Evolutionary conservation across 2,329 filamentous ascomycete genomes (phyloP).

Genomic region (Ophiostoma sp.): DNA sequence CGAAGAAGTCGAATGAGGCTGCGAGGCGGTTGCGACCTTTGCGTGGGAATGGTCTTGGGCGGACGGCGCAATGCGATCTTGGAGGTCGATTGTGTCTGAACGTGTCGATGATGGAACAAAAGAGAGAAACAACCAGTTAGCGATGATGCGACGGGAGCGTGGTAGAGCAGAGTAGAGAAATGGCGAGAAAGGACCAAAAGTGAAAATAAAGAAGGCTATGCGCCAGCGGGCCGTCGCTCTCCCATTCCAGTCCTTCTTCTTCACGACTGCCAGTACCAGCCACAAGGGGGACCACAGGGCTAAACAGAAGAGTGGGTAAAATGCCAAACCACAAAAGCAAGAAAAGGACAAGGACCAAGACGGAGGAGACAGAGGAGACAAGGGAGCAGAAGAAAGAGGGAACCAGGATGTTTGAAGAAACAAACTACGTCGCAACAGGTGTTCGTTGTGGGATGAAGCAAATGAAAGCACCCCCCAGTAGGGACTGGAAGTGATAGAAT

Average conservation of each 20-base stretch:
- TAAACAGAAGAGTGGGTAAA: constrained; percentile 22
- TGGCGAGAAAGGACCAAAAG: background rate
- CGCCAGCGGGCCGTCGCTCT: constrained; percentile 14
- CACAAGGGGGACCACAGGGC: constrained; percentile 21
- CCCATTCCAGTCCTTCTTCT: constrained; percentile 15
- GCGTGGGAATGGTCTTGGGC: constrained; percentile 71
- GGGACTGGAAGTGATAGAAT: constrained; percentile 12
- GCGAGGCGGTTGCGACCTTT: constrained; percentile 45
- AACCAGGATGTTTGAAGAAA: constrained; percentile 14
- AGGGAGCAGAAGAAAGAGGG: constrained; percentile 24
- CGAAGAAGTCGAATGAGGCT: constrained; percentile 35
- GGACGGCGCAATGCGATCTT: constrained; percentile 74
- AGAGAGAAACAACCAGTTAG: constrained; percentile 23
- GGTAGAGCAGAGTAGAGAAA: constrained; percentile 6
- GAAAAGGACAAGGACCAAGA: constrained; percentile 7
- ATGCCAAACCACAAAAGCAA: constrained; percentile 14
- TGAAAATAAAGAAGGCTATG: constrained; percentile 15
- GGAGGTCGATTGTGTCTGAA: constrained; percentile 88
- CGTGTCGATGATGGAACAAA: constrained; percentile 14
- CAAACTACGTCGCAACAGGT: constrained; percentile 18
- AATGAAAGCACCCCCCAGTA: constrained; percentile 9
- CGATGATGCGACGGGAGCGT: constrained; percentile 25
- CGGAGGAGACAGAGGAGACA: constrained; percentile 17
- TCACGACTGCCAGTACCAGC: constrained; percentile 20
- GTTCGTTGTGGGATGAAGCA: constrained; percentile 1